Evolutionary conservation across 2,329 filamentous ascomycete species (phyloP).

Genomic region (Pseudogymnoascus sp.): DNA sequence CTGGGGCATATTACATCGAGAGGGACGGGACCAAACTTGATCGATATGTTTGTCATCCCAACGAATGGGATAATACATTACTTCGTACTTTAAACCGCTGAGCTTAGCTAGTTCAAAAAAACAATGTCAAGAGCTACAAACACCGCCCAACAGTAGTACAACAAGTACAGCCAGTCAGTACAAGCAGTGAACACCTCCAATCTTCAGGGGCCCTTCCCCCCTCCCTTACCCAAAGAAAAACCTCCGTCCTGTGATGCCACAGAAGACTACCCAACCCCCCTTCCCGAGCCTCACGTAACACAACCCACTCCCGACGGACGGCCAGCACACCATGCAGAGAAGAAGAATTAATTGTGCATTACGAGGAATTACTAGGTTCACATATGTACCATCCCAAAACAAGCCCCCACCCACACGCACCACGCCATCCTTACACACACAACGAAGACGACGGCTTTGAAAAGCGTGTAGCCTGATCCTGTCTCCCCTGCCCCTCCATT

Average conservation of each 20-base stretch:
- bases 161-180: no score
- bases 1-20: background rate
- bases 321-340: background rate
- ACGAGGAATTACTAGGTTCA: conserved; percentile 9
- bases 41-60: background rate
- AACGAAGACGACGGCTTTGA: background rate
- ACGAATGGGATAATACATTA: background rate
- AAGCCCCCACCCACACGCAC: background rate
- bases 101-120: background rate
- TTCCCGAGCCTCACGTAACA: background rate
- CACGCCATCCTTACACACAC: background rate
- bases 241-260: background rate
- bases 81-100: background rate
- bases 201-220: background rate
- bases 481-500: background rate
- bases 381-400: conserved; percentile 7
- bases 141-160: background rate
- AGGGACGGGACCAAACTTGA: background rate
- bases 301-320: background rate
- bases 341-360: conserved; percentile 8
- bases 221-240: background rate
- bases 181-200: background rate
- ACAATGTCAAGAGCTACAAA: background rate
- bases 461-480: background rate
- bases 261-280: background rate